A percentile compares a stretch with the other conserved stretches of the same genome.
Conservation (phyloP, 192 early-diverging fungal species). For the Neocallimastix lanati region DNA sequence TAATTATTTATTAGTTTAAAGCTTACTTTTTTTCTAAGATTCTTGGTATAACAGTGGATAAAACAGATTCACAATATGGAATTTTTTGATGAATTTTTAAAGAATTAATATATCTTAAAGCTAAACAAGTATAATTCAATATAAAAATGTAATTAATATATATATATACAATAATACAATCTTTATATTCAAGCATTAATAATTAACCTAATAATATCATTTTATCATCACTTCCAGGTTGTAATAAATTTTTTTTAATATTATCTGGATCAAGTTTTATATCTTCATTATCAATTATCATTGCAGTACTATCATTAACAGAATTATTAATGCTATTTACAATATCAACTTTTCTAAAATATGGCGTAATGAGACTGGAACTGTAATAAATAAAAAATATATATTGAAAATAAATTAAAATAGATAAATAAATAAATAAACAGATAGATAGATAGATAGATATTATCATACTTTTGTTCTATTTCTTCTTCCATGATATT, state of each 20-base stretch:
- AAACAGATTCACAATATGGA: background rate
- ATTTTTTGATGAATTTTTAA: background rate
- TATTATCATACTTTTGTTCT: background rate
- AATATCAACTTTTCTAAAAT: background rate
- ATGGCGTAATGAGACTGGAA: background rate
- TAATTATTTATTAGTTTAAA: too few relatives aligned
- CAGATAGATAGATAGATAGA: too few relatives aligned
- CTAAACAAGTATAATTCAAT: background rate
- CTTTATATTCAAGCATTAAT: too few relatives aligned
- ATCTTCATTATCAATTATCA: background rate
- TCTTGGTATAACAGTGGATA: background rate
- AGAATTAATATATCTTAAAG: background rate
- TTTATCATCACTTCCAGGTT: background rate
- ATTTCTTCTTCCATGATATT: background rate
- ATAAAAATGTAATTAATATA: background rate
- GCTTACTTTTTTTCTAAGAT: background rate
- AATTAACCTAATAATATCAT: background rate
- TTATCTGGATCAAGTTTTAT: background rate
- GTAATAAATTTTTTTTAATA: background rate
- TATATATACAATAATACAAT: too few relatives aligned
- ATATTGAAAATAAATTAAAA: too few relatives aligned
- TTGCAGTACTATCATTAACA: background rate
- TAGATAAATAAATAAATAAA: too few relatives aligned
- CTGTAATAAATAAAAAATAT: too few relatives aligned
- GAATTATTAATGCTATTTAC: background rate